A percentile compares a stretch with the other conserved stretches of the same genome.
These are phyloP conservation scores for Thraustotheca clavata DNA, from an alignment of 352 stramenopile species.

Conservation along the genomic window DNA sequence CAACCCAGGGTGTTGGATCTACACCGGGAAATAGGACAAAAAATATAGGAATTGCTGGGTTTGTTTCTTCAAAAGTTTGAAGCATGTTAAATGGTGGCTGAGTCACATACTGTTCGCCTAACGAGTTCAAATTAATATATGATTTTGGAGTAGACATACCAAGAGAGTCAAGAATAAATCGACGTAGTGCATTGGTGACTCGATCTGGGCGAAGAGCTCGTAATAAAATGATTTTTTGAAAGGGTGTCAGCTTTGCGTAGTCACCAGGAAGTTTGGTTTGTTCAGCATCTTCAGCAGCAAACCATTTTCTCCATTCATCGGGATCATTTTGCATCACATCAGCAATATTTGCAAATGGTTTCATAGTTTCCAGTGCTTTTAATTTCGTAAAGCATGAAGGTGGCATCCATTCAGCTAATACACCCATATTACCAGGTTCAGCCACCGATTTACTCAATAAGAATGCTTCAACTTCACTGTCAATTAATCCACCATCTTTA, in stretches of 20 bases:
- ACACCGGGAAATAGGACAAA: constrained; percentile 94
- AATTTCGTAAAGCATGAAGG: constrained; percentile 85
- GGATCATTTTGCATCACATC: constrained; percentile 95
- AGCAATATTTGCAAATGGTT: constrained; percentile 88
- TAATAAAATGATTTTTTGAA: constrained; percentile 85
- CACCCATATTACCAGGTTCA: constrained; percentile 89
- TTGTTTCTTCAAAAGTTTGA: constrained; percentile 88
- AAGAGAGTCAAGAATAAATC: constrained; percentile 85
- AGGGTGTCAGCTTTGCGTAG: constrained; percentile 71
- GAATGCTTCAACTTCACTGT: constrained; percentile 88
- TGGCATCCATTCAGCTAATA: constrained; percentile 90
- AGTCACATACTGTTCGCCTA: constrained; percentile 87
- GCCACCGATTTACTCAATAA: constrained; percentile 78
- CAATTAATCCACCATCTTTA: constrained; percentile 73
- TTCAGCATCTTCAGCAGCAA: constrained; percentile 93
- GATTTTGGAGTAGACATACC: constrained; percentile 18
- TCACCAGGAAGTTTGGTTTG: constrained; percentile 90
- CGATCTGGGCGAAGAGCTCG: constrained; percentile 90
- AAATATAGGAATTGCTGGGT: constrained; percentile 89
- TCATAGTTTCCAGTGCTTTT: constrained; percentile 89
- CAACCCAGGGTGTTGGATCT: constrained; percentile 92
- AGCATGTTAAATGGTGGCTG: constrained; percentile 91
- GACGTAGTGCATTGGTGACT: constrained; percentile 88
- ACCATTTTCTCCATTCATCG: constrained; percentile 96
- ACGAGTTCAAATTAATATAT: constrained; percentile 13